Conservation (phyloP, 805 yeast species). For the Grigorovia humatica region DNA sequence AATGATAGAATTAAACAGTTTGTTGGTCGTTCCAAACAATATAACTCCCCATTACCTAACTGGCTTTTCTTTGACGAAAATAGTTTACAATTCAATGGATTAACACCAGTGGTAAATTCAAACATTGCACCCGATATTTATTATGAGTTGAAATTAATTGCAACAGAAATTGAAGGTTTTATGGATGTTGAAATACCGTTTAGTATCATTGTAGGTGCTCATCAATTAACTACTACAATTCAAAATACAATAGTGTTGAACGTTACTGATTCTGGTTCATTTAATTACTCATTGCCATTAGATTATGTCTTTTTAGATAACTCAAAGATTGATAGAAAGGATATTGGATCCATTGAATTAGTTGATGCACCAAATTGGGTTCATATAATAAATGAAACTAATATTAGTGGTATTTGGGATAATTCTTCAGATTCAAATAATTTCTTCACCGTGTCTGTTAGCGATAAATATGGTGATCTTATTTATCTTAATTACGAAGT, state of each 20-base stretch:
- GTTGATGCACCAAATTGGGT: conserved; percentile 54
- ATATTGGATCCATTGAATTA: conserved; percentile 45
- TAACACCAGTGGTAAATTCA: conserved; percentile 80
- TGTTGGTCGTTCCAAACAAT: conserved; percentile 65
- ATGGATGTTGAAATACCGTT: conserved; percentile 64
- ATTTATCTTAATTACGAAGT: conserved; percentile 50
- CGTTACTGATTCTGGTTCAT: conserved; percentile 51
- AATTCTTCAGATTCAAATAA: conserved; percentile 2
- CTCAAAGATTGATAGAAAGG: conserved; percentile 32
- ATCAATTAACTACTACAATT: conserved; percentile 59
- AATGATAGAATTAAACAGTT: conserved; percentile 39
- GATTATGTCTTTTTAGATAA: conserved; percentile 57
- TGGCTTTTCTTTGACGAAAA: conserved; percentile 69
- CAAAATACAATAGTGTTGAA: conserved; percentile 49
- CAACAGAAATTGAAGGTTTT: conserved; percentile 66
- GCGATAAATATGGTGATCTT: conserved; percentile 50
- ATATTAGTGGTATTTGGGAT: conserved; percentile 8
- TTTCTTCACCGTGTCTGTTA: conserved; percentile 43
- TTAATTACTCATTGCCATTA: conserved; percentile 53
- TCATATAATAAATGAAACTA: conserved; percentile 37
- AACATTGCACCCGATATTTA: conserved; percentile 76
- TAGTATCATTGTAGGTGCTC: conserved; percentile 77
- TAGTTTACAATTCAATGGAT: conserved; percentile 65
- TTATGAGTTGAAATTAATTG: conserved; percentile 64
- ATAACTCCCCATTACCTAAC: conserved; percentile 80